Conservation (phyloP, 495 filamentous ascomycete species). For the Penicillium longicatenatum region DNA sequence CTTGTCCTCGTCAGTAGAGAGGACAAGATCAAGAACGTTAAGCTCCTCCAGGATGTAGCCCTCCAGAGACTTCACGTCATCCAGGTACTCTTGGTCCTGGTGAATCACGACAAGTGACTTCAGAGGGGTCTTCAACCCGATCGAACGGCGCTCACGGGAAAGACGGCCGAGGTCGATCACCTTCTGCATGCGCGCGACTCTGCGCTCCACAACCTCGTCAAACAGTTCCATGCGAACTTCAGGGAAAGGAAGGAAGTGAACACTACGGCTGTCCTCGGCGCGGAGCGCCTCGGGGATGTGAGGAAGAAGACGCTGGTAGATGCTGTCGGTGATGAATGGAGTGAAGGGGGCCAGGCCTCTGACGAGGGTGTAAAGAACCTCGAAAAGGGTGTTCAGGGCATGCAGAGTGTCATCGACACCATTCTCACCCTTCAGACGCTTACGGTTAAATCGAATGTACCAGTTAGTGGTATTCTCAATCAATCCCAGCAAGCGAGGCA, state of each 20-base stretch:
- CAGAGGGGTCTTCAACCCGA: conserved; percentile 87
- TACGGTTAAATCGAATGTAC: conserved; percentile 99
- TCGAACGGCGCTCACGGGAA: conserved; percentile 79
- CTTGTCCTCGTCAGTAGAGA: conserved; percentile 83
- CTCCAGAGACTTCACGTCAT: conserved; percentile 82
- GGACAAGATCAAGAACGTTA: conserved; percentile 81
- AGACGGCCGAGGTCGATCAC: conserved; percentile 89
- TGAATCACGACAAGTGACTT: conserved; percentile 92
- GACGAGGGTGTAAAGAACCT: conserved; percentile 87
- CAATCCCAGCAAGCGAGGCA: conserved; percentile 80
- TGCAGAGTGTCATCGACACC: conserved; percentile 86
- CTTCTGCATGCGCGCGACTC: conserved; percentile 88
- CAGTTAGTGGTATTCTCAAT: conserved; percentile 98
- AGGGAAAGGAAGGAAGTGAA: conserved; percentile 92
- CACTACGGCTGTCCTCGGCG: conserved; percentile 72
- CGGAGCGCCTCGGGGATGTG: conserved; percentile 68
- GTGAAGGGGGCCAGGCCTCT: conserved; percentile 91
- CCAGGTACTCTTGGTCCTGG: conserved; percentile 76
- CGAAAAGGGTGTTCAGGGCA: conserved; percentile 95
- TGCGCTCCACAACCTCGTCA: conserved; percentile 80
- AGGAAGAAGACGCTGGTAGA: conserved; percentile 84
- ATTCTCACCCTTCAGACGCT: conserved; percentile 90
- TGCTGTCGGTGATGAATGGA: conserved; percentile 92
- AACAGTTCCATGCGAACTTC: conserved; percentile 86
- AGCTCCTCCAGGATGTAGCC: conserved; percentile 87